Conservation (phyloP, 176 grass and related monocot genomes). For the Puccinellia tenuiflora region DNA sequence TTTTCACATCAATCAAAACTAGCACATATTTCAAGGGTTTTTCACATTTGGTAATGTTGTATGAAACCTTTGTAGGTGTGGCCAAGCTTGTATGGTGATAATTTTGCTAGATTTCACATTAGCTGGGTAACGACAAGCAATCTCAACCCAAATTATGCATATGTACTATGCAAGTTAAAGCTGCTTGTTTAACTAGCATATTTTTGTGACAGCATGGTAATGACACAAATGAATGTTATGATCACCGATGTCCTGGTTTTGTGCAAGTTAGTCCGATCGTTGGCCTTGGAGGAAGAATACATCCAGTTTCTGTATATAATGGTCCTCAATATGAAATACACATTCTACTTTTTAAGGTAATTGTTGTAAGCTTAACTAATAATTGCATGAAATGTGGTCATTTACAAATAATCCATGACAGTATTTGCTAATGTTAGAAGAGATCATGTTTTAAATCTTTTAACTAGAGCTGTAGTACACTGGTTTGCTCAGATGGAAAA, state of each 20-base stretch:
- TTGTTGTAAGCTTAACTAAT: neutral
- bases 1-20: too few relatives aligned
- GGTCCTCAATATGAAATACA: neutral
- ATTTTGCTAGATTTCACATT: neutral
- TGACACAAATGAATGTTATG: neutral
- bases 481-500: neutral
- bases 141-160: too few relatives aligned
- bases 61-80: too few relatives aligned
- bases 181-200: neutral
- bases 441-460: neutral
- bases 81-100: too few relatives aligned
- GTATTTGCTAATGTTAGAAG: neutral
- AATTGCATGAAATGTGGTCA: neutral
- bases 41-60: too few relatives aligned
- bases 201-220: neutral
- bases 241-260: slow-evolving; percentile 23
- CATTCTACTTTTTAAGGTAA: slow-evolving; percentile 21
- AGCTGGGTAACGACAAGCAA: too few relatives aligned
- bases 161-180: too few relatives aligned
- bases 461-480: neutral
- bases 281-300: slow-evolving; percentile 11
- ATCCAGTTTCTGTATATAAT: too few relatives aligned
- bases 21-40: too few relatives aligned
- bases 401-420: neutral
- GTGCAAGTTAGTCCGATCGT: slow-evolving; percentile 14